Evolutionary conservation across 1,284 basidiomycete species (phyloP), one percentile per base, ranked within the genome.

Genomic region (Pseudozyma tsukubaensis): DNA sequence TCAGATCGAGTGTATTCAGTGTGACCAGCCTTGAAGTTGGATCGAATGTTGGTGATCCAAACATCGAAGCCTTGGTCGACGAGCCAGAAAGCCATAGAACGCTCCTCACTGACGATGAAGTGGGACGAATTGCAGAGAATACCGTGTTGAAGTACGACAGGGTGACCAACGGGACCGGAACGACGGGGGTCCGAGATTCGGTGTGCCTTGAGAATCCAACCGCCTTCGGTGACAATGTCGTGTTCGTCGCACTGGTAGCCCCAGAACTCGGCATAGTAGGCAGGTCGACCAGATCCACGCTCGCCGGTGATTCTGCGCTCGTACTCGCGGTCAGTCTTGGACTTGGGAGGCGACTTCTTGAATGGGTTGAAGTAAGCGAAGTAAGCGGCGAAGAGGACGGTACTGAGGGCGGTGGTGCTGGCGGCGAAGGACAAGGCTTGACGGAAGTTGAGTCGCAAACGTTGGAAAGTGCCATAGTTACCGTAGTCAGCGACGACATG

Each of bases 171-270:
- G 19, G 67, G 59, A 37, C 75, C 75, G 2, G 59, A 56, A 29
- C 83, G 81, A 40, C 83, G 83, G 35, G 81, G 81, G 50, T 84
- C 83, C 5, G 81, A 82, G 49, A 84, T 80, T 5, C 81, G 72
- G 49, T 84, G 82, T n/a, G 78, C 79, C 56, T 83, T 82, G 65
- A 84, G 76, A 54, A 83, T 80, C 83, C 83, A 84, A 32, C 83
- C 83, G 11, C 72, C 83, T 35, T 77, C 70, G 29, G 83, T 84
- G 52, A 78, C 62, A 43, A 84, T 80, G 21, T 84, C 83, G 56
- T 83, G 78, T 59, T 79, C 79, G 58, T 84, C 83, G 58, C 85
- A 85, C 34, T 79, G 64, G 76, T 85, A 85, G 10, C 85, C 85
- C 76, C 80, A 85, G 75, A 77, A 85, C 54, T 82, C 79, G 50